phyloP scores from a whole-genome alignment of 768 basidiomycete genomes.

The Lentinula raphanica region DNA sequence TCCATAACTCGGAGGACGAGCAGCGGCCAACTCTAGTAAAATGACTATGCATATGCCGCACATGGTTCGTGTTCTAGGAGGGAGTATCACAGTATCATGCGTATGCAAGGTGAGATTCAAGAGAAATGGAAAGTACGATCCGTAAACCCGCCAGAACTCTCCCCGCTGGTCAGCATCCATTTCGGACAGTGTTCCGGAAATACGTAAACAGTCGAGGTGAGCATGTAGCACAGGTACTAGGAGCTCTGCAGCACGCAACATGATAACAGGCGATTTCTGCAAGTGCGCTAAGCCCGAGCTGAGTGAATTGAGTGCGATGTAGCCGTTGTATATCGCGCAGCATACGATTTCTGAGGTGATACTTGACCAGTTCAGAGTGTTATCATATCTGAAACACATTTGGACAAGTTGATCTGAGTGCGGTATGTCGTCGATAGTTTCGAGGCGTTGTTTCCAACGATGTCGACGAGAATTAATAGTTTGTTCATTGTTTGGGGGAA shows the following conservation, averaged over 20 bases:
- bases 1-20: conserved; percentile 12
- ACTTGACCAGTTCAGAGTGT: conserved; percentile 27
- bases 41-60: conserved; percentile 22
- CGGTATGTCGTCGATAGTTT: not conserved
- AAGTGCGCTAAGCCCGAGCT: conserved; percentile 36
- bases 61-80: conserved; percentile 13
- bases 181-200: conserved; percentile 4
- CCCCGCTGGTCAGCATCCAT: conserved; percentile 10
- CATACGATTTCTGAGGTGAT: conserved; percentile 40
- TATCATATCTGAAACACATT: conserved; percentile 34
- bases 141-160: conserved; percentile 24
- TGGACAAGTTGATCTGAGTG: conserved; percentile 22
- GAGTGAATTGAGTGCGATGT: conserved; percentile 21
- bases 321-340: conserved; percentile 38
- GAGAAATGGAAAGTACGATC: conserved; percentile 20
- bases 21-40: conserved; percentile 21
- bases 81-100: not conserved
- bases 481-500: not conserved
- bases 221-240: conserved; percentile 38
- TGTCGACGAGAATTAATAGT: not conserved
- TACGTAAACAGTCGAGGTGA: conserved; percentile 37
- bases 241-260: conserved; percentile 2
- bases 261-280: conserved; percentile 7
- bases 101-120: conserved; percentile 11
- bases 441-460: not conserved